phyloP scores from a whole-genome alignment of 306 rosid genomes.

The Biancaea sappan region DNA sequence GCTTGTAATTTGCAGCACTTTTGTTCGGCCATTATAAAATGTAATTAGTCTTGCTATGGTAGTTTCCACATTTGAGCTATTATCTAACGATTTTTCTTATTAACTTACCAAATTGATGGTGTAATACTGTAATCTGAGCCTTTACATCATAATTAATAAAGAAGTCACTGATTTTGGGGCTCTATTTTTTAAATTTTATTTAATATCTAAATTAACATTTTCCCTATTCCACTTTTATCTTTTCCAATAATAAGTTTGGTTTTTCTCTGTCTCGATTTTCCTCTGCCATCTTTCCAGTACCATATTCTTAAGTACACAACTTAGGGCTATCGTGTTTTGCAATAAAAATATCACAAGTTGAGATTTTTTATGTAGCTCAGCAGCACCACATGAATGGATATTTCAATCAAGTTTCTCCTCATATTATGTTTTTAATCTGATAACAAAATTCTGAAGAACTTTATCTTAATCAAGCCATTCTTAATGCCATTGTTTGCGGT shows the following conservation, averaged over 20 bases:
- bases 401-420: too few relatives aligned
- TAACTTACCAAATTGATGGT: background rate
- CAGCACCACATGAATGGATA: too few relatives aligned
- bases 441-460: too few relatives aligned
- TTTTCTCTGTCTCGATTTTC: background rate
- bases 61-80: background rate
- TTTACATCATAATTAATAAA: background rate
- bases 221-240: background rate
- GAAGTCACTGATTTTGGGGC: background rate
- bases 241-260: background rate
- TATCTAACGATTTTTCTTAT: background rate
- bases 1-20: background rate
- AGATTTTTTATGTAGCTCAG: too few relatives aligned
- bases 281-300: background rate
- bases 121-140: background rate
- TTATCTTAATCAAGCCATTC: too few relatives aligned
- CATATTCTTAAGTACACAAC: too few relatives aligned
- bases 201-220: background rate
- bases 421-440: too few relatives aligned
- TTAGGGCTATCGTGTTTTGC: too few relatives aligned
- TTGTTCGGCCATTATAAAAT: background rate
- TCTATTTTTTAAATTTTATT: background rate
- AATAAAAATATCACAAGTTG: too few relatives aligned
- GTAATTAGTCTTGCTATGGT: background rate
- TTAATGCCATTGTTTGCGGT: background rate